Conservation (phyloP, 129 eudicot species). For the Flaveria brownii region DNA sequence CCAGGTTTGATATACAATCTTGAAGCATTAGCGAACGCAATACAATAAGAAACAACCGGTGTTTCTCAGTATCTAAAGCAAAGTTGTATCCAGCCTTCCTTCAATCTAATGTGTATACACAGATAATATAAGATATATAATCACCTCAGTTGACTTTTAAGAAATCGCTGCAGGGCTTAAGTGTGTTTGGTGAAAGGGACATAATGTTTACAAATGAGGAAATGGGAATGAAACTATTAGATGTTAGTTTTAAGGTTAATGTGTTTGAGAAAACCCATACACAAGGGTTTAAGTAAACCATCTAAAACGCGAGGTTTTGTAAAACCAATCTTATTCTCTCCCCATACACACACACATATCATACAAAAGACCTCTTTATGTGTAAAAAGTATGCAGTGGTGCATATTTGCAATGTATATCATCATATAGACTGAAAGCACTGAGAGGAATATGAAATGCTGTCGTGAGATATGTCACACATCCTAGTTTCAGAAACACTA, state of each 20-base stretch:
- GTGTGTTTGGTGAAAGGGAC: not conserved
- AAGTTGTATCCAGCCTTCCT: not conserved
- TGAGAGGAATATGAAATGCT: not conserved
- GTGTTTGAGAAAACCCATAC: not conserved
- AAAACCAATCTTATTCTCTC: not conserved
- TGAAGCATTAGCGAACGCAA: not conserved
- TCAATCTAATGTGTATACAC: not conserved
- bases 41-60: slow-evolving; percentile 1
- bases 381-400: not conserved
- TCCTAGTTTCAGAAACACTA: slow-evolving; percentile 17
- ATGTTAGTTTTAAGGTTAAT: not conserved
- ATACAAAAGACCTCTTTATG: not conserved
- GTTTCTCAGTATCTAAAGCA: not conserved
- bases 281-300: not conserved
- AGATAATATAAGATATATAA: not conserved
- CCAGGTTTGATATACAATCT: not conserved
- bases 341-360: not conserved
- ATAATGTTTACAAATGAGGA: not conserved
- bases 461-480: not conserved
- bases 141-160: not conserved
- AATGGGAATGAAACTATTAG: not conserved
- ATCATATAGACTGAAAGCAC: not conserved
- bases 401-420: not conserved
- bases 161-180: not conserved
- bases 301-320: not conserved